A percentile compares a stretch with the other conserved stretches of the same genome.
phyloP scores from a whole-genome alignment of 1,284 basidiomycete species.

The Coniophora puteana region DNA sequence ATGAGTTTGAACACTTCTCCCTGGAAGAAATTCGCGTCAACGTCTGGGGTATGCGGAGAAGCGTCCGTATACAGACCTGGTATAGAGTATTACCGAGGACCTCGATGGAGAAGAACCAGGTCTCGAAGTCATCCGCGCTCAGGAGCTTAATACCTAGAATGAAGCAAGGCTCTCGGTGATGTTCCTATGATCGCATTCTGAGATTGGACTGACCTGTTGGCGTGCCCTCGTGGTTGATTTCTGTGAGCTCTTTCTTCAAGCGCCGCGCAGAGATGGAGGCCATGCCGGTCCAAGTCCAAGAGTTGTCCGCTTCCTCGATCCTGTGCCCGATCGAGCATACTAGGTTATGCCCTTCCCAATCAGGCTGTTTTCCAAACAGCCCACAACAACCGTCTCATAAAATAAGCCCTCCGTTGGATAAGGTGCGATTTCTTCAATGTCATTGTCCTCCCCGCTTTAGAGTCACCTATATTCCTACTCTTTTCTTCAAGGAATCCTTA shows the following conservation, averaged over 20 bases:
- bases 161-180: conserved; percentile 3
- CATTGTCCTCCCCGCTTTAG: conserved; percentile 30
- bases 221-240: conserved; percentile 66
- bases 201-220: conserved; percentile 53
- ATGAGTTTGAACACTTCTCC: conserved; percentile 72
- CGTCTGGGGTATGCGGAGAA: neutral
- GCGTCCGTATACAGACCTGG: conserved; percentile 38
- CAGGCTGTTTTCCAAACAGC: conserved; percentile 17
- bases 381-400: no score
- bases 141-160: conserved; percentile 63
- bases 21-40: conserved; percentile 33
- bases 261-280: conserved; percentile 63
- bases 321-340: conserved; percentile 1
- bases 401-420: conserved; percentile 13
- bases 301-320: no score
- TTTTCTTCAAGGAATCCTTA: conserved; percentile 31
- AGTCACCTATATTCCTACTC: conserved; percentile 43
- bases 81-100: conserved; percentile 78
- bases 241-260: conserved; percentile 68
- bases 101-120: conserved; percentile 72
- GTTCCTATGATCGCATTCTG: neutral
- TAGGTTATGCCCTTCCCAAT: conserved; percentile 2
- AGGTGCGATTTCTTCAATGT: conserved; percentile 15
- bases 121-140: conserved; percentile 68
- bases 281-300: conserved; percentile 35